Evolutionary conservation across 176 grass and related monocot species (phyloP), one percentile per base, ranked within the genome.

Genomic region (Oryza officinalis): DNA sequence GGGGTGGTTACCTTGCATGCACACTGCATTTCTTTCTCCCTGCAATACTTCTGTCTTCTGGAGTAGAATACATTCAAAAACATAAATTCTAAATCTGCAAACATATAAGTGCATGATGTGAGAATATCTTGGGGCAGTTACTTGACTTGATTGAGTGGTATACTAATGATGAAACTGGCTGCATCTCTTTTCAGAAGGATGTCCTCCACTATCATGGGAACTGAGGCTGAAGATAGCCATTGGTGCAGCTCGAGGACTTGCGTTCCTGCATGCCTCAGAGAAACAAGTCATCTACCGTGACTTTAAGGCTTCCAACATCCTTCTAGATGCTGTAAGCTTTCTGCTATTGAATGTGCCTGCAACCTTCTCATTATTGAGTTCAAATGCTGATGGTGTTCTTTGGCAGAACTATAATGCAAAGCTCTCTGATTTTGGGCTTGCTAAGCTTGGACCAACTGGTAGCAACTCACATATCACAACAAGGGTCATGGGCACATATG

Each of bases 371-470:
- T 10, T 84, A 12, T 45, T 27, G 15, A 84, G 18, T 2, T 69
- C 60, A 60, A 78, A 67, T 32, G 3, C 47, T 87, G 15, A 88
- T 9, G 7, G 8, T 9, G 0, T 75, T 86, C 0, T 89, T 80
- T 6, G 8, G 45, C 76, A 97, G 92, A 92, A 89, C 45, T 97
- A 94, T 44, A 97, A 94, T 11, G 85, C 92, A 0, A 97, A 94
- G 80, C 93, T 97, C 46, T 97, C 95, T 3, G 95, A 94, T 63
- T 97, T 97, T n/a, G 95, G 92, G n/a, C 87, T 97, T 70, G 95
- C 95, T 28, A 94, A 94, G 71, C 88, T 92, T 23, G 92, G 95
- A 52, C 95, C 95, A 14, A 92, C 85, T 2, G 92, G 89, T n/a
- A 92, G 88, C 80, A 86, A 97, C 37, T 94, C 92, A 2, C 95